Conservation (phyloP, 371 early-diverging fungal genomes). For the Saksenaea vasiformis region DNA sequence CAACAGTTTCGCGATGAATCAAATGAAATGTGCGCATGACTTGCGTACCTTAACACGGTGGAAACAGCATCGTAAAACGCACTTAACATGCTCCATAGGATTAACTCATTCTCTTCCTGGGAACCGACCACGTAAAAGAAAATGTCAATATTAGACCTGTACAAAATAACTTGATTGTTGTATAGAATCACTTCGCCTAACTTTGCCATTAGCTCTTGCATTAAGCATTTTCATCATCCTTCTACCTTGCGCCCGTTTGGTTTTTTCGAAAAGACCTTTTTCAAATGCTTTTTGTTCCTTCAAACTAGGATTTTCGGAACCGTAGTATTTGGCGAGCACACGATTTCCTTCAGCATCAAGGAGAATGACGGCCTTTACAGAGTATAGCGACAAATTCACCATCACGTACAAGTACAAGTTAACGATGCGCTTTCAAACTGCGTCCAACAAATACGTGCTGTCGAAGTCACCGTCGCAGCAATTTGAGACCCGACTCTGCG, state of each 20-base stretch:
- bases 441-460: neutral
- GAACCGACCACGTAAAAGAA: constrained; percentile 91
- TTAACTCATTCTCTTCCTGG: constrained; percentile 92
- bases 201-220: neutral
- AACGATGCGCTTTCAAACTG: neutral
- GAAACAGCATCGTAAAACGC: constrained; percentile 86
- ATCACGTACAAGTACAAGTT: constrained; percentile 29
- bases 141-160: constrained; percentile 83
- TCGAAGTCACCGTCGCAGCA: neutral
- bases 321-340: constrained; percentile 92
- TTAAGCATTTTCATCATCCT: constrained; percentile 6
- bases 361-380: constrained; percentile 85
- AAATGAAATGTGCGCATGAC: neutral
- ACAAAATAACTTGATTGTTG: constrained; percentile 88
- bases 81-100: constrained; percentile 77
- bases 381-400: constrained; percentile 83
- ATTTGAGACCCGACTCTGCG: neutral
- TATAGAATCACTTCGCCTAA: constrained; percentile 86
- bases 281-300: constrained; percentile 95
- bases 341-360: constrained; percentile 94
- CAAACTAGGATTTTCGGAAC: constrained; percentile 49
- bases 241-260: constrained; percentile 66
- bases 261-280: constrained; percentile 89
- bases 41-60: constrained; percentile 74
- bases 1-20: neutral